Evolutionary conservation across 2,329 filamentous ascomycete genomes (phyloP).

Genomic region (Diaporthe humulicola): DNA sequence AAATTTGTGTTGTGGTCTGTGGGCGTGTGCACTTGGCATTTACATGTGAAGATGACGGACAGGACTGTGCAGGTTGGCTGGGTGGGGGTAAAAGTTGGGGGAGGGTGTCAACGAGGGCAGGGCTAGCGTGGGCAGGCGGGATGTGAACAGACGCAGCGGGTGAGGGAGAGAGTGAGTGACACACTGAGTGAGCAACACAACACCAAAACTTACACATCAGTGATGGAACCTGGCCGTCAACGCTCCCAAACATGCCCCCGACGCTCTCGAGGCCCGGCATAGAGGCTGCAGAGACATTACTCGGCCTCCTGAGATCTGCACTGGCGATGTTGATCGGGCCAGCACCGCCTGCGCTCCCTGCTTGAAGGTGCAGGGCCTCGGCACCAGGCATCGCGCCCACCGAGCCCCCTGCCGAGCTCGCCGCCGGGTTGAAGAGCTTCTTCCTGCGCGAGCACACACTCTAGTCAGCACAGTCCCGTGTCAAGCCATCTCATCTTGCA

Average conservation of each 20-base stretch:
- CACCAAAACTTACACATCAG: slow-evolving; percentile 60
- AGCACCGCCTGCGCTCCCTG: slow-evolving; percentile 42
- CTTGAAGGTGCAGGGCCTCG: slow-evolving; percentile 61
- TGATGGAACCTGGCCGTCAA: slow-evolving; percentile 61
- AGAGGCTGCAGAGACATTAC: slow-evolving; percentile 47
- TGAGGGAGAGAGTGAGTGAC: neutral
- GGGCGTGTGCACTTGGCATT: slow-evolving; percentile 22
- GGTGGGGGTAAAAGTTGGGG: slow-evolving; percentile 12
- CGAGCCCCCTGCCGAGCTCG: slow-evolving; percentile 45
- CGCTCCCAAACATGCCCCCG: slow-evolving; percentile 38
- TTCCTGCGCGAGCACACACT: slow-evolving; percentile 52
- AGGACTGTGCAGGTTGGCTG: neutral
- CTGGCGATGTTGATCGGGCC: slow-evolving; percentile 53
- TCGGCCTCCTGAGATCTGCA: slow-evolving; percentile 55
- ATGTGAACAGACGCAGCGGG: neutral
- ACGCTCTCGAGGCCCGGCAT: slow-evolving; percentile 42
- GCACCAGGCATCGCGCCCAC: slow-evolving; percentile 50
- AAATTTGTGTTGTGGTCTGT: slow-evolving; percentile 30
- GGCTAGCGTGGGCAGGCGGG: slow-evolving; percentile 1
- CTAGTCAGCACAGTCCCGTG: slow-evolving; percentile 26
- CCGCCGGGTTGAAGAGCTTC: slow-evolving; percentile 55
- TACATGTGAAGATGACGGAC: slow-evolving; percentile 41
- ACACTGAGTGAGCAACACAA: neutral
- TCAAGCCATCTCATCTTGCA: slow-evolving; percentile 22
- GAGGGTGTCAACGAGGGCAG: neutral